Conservation (phyloP, 495 filamentous ascomycete species). For the Tuber borchii region DNA sequence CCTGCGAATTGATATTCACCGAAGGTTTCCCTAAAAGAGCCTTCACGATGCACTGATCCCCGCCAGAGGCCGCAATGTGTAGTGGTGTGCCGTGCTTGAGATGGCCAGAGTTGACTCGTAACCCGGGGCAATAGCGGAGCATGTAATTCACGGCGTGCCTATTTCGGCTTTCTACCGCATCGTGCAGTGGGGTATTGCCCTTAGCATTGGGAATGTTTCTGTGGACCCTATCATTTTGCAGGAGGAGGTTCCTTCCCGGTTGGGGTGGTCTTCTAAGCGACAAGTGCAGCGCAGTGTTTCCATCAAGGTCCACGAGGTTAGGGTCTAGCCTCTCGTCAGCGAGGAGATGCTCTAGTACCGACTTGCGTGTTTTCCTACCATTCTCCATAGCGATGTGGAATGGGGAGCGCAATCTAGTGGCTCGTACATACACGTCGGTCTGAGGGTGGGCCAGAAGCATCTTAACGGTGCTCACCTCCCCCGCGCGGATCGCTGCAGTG, state of each 20-base stretch:
- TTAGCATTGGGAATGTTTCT: neutral
- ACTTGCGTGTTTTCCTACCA: neutral
- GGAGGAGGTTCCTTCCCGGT: neutral
- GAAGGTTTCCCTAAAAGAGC: neutral
- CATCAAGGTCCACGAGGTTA: neutral
- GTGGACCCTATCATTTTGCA: neutral
- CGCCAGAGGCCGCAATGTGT: neutral
- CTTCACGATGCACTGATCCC: neutral
- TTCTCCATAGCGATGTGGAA: neutral
- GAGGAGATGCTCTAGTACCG: neutral
- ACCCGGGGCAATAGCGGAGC: neutral
- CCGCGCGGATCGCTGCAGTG: slow-evolving; percentile 15
- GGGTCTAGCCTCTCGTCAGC: neutral
- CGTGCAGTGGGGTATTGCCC: neutral
- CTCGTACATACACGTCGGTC: neutral
- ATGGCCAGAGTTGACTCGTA: neutral
- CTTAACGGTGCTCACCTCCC: slow-evolving; percentile 15
- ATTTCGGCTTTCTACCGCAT: neutral
- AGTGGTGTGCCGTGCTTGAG: neutral
- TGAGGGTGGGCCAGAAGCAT: slow-evolving; percentile 8
- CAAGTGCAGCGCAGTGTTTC: neutral
- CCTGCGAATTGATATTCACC: neutral
- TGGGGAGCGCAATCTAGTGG: neutral
- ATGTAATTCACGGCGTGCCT: neutral
- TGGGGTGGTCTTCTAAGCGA: neutral